phyloP scores from a whole-genome alignment of 768 basidiomycete species.

The Lactarius trivialis region DNA sequence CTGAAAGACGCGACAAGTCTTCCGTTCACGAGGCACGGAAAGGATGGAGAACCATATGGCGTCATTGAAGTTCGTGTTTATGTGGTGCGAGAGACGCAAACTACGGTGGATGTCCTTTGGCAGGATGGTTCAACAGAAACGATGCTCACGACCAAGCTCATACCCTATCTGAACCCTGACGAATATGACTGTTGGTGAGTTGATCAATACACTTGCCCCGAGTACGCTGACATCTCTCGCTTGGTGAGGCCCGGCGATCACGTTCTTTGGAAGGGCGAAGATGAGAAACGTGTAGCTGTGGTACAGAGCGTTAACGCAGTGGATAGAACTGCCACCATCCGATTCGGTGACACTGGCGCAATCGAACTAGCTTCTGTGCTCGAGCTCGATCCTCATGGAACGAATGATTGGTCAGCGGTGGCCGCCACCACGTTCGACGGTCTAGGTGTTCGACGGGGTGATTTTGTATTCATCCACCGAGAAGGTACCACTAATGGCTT shows the following conservation, averaged over 20 bases:
- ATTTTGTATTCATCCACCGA: slow-evolving; percentile 76
- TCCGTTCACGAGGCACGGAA: slow-evolving; percentile 57
- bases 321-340: slow-evolving; percentile 64
- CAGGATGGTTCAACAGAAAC: slow-evolving; percentile 73
- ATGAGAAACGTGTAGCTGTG: slow-evolving; percentile 56
- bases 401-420: slow-evolving; percentile 42
- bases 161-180: slow-evolving; percentile 82
- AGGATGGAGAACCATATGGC: slow-evolving; percentile 39
- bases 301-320: slow-evolving; percentile 71
- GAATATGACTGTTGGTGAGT: slow-evolving; percentile 87
- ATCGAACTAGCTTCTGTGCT: slow-evolving; percentile 71
- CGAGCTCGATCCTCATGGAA: slow-evolving; percentile 84
- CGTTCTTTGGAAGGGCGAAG: slow-evolving; percentile 77
- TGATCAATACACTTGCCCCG: not conserved
- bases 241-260: slow-evolving; percentile 82
- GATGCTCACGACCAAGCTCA: slow-evolving; percentile 53
- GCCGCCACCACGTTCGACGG: slow-evolving; percentile 44
- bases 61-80: slow-evolving; percentile 49
- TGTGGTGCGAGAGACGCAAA: slow-evolving; percentile 63
- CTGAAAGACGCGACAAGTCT: slow-evolving; percentile 45
- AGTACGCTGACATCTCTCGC: not conserved
- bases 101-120: slow-evolving; percentile 74
- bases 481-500: slow-evolving; percentile 69
- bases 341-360: slow-evolving; percentile 46
- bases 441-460: slow-evolving; percentile 76